Base-by-base conservation (phyloP, 768 basidiomycete species). In the Phanerodontia chrysosporium region DNA sequence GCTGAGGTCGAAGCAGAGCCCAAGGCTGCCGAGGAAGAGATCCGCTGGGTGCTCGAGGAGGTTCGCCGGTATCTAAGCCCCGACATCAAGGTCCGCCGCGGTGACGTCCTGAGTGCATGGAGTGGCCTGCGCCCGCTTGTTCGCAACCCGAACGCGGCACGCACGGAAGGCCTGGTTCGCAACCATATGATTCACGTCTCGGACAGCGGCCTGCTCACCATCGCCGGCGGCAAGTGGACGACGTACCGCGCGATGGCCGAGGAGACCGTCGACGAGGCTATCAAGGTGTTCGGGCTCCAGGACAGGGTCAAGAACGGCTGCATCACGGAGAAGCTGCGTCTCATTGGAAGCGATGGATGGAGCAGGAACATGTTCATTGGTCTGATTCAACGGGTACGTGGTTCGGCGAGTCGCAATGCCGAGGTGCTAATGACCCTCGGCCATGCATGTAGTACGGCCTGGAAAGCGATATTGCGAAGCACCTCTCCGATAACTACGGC, bases 161-260 rank as follows among this genome's bases (percentile, higher is more conserved):
- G 82, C 68, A 97, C 95, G 18, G 87, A 95, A 73, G 89, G 88
- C 0, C 76, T 99, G 54, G 96, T 99, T 21, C 76, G 96, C 67
- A 98, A 89, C 69, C 96, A 98, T 75, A 83, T 99, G 81, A 90
- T 97, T 63, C 82, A 94, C 69, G 84, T 93, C 32, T 84, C 82
- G 44, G 80, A 82, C 49, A 84, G 84, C 61, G 94, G 95, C 18
- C 76, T 99, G 65, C 74, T 99, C 60, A 98, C 95, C 28, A 94
- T 98, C 66, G 94, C 92, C 2, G 96, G 96, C 18, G 96, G 96
- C 4, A 99, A 99, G 74, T 99, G 96, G 96, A 99, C 96, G 59
- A 98, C 96, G 49, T 99, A 98, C 76, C 79, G 91, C 51, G 87
- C 86, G 30, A 97, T 98, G 96, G 94, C 96, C 24, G 82, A 94